These are phyloP conservation scores for Eucalyptus marginata DNA, from an alignment of 345 rosid species.

Conservation along the genomic window DNA sequence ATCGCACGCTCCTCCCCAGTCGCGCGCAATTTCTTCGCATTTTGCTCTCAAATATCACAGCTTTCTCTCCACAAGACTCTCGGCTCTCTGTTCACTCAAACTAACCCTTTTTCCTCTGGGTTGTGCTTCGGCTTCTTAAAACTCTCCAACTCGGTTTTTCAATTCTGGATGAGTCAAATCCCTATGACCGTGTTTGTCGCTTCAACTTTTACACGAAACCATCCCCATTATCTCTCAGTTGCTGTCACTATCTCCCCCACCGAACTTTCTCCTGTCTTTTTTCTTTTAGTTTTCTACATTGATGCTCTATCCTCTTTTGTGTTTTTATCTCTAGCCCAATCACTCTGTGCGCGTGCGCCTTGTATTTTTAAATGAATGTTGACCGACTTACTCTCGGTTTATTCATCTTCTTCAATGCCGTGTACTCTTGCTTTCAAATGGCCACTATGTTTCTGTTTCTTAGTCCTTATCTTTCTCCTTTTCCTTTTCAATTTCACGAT, in stretches of 20 bases:
- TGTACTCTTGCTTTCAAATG: neutral
- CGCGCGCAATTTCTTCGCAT: neutral
- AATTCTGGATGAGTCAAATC: neutral
- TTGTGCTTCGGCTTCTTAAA: neutral
- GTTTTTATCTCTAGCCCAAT: neutral
- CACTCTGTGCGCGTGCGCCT: neutral
- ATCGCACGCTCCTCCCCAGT: neutral
- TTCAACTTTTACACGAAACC: too few relatives aligned
- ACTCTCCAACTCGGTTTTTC: neutral
- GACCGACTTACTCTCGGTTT: neutral
- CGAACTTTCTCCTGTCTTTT: neutral
- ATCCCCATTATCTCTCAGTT: neutral
- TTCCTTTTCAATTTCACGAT: neutral
- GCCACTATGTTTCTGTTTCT: neutral
- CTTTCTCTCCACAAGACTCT: neutral
- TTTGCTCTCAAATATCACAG: neutral
- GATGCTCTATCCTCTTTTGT: neutral
- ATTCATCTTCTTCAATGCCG: neutral
- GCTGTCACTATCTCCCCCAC: neutral
- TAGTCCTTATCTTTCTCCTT: neutral
- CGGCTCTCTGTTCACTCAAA: too few relatives aligned
- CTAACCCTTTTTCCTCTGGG: neutral
- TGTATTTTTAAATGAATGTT: neutral
- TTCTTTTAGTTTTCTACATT: neutral
- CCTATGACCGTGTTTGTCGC: neutral